Evolutionary conservation across 768 basidiomycete genomes (phyloP).

Genomic region (Strobilomyces dryophilus): DNA sequence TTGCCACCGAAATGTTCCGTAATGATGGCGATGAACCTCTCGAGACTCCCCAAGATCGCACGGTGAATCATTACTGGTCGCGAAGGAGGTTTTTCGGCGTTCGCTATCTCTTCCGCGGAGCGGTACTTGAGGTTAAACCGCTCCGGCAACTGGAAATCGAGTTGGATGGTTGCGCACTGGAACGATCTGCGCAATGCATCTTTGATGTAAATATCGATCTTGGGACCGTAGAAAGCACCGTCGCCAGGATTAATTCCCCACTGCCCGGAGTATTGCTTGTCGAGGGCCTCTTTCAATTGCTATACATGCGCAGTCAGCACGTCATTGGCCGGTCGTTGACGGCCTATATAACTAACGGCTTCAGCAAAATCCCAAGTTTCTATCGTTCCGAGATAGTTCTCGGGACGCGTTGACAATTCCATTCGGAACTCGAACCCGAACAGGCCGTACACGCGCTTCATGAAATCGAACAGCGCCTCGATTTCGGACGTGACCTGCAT

Average conservation of each 20-base stretch:
- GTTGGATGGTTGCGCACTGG: slow-evolving; percentile 98
- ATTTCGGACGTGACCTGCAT: slow-evolving; percentile 84
- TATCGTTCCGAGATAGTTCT: slow-evolving; percentile 85
- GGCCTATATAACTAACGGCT: slow-evolving; percentile 42
- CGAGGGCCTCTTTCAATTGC: slow-evolving; percentile 83
- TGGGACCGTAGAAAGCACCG: slow-evolving; percentile 99
- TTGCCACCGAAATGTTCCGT: slow-evolving; percentile 98
- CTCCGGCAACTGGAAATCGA: slow-evolving; percentile 97
- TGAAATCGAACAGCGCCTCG: slow-evolving; percentile 84
- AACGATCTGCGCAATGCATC: slow-evolving; percentile 91
- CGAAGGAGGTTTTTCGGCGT: slow-evolving; percentile 49
- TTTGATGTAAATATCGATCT: slow-evolving; percentile 95
- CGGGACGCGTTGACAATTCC: slow-evolving; percentile 93
- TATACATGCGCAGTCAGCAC: slow-evolving; percentile 28
- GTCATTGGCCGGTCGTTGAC: background rate
- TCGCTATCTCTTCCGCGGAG: slow-evolving; percentile 56
- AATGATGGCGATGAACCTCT: slow-evolving; percentile 94
- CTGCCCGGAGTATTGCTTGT: slow-evolving; percentile 79
- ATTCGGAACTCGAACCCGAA: slow-evolving; percentile 95
- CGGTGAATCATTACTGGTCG: slow-evolving; percentile 98
- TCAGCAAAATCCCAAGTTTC: slow-evolving; percentile 92
- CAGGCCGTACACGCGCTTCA: slow-evolving; percentile 87
- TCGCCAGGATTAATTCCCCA: slow-evolving; percentile 96
- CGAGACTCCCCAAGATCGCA: slow-evolving; percentile 89
- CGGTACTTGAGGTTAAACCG: slow-evolving; percentile 95